Percentiles rank a stretch among this genome's conserved stretches.
Evolutionary conservation across 2,329 filamentous ascomycete genomes (phyloP).

Genomic region (Claviceps africana): DNA sequence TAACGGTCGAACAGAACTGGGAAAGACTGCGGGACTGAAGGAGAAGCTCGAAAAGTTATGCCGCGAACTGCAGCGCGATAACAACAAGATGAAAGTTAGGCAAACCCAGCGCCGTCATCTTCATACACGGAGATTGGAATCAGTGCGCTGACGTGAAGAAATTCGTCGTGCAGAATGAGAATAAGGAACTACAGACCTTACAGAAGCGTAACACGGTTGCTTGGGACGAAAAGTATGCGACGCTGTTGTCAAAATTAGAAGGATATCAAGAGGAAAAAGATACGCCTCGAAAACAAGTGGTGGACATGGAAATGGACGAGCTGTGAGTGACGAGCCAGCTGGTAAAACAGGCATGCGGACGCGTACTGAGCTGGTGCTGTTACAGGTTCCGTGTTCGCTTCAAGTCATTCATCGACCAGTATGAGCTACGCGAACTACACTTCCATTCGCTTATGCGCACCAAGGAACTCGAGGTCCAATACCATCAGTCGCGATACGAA

Average conservation of each 20-base stretch:
- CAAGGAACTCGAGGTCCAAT: conserved; percentile 92
- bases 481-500: conserved; percentile 76
- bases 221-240: conserved; percentile 73
- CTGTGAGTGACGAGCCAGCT: conserved; percentile 41
- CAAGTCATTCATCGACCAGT: conserved; percentile 92
- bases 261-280: conserved; percentile 80
- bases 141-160: conserved; percentile 11
- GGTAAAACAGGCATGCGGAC: neutral
- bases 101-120: conserved; percentile 1
- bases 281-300: conserved; percentile 62
- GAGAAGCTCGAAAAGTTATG: conserved; percentile 96
- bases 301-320: conserved; percentile 81
- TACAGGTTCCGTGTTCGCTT: conserved; percentile 68
- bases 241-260: conserved; percentile 70
- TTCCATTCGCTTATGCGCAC: conserved; percentile 85
- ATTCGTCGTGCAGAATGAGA: conserved; percentile 53
- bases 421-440: conserved; percentile 86
- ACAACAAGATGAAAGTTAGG: conserved; percentile 88
- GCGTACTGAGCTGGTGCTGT: conserved; percentile 6
- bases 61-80: conserved; percentile 86
- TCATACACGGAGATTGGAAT: neutral
- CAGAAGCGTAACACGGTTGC: conserved; percentile 71
- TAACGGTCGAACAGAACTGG: conserved; percentile 71
- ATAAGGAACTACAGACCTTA: conserved; percentile 76
- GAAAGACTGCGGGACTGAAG: conserved; percentile 79